Evolutionary conservation across 495 filamentous ascomycete species (phyloP), one percentile per base, ranked within the genome.

Genomic region (Glutinoglossum americanum): DNA sequence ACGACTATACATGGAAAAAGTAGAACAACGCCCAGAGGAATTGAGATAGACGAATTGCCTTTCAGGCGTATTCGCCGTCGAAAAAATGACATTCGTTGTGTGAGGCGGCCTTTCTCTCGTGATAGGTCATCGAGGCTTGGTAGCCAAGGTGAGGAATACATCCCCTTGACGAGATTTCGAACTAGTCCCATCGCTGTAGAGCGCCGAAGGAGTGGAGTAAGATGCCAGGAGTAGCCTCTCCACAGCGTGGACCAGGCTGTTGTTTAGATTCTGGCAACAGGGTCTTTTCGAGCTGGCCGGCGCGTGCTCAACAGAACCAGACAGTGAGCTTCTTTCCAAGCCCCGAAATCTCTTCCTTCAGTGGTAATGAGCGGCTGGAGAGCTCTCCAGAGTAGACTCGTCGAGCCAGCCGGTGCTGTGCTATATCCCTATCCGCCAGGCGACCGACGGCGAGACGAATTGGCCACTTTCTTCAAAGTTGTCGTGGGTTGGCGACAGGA

Each of bases 1-100:
- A 97, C 79, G 63, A 96, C 86, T 70, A 94, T 82, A 68, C 83
- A 81, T 61, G 92, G 92, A 71, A 96, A 96, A 64, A 96, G 72
- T 60, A 97, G 75, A 62, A 98, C 87, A 65, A 94, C 81, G 61
- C 90, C 90, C 51, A 97, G 74, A 37, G 92, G 92, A 70, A 98
- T 83, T 54, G 92, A 94, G 71, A 96, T 83, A 63, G 83, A 85
- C 59, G 88, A 94, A 69, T 93, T 95, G 68, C 88, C 87, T 74
- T 84, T 85, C 78, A 98, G 74, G 63, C 92, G 83, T 70, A 98
- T 82, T 41, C 89, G 86, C 68, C 85, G 78, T 62, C 82, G 76
- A 69, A 98, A 84, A 69, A 96, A 92, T 60, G 86, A 84, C 70
- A 95, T 79, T 64, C 76, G 73, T 37, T 77, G 71, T 39, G 72